Percentiles rank a stretch among this genome's conserved stretches.
These are phyloP conservation scores for Ampelocalamus luodianensis DNA, from an alignment of 176 grass and related monocot genomes.

Conservation along the genomic window DNA sequence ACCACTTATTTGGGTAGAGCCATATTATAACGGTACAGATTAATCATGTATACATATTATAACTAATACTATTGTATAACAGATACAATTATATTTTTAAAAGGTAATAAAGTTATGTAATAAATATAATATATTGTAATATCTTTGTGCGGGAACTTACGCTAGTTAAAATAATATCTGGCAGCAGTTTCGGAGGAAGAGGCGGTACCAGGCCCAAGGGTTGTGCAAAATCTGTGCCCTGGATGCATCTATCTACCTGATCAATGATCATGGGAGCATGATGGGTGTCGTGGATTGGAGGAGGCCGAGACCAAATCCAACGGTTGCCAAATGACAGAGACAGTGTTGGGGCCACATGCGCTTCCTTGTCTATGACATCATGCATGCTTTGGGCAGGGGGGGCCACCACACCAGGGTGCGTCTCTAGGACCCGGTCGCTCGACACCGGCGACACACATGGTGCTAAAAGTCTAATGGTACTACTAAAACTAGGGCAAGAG, in stretches of 20 bases:
- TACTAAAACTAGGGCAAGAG: neutral
- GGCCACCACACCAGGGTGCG: neutral
- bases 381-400: neutral
- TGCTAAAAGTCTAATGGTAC: neutral
- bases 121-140: too few relatives aligned
- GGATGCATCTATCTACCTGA: neutral
- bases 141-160: too few relatives aligned
- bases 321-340: slow-evolving; percentile 26
- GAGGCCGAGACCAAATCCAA: slow-evolving; percentile 13
- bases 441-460: neutral
- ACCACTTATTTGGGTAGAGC: too few relatives aligned
- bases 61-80: too few relatives aligned
- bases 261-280: slow-evolving; percentile 48
- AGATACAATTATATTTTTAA: too few relatives aligned
- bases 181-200: too few relatives aligned
- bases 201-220: neutral
- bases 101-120: too few relatives aligned
- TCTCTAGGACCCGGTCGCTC: too few relatives aligned
- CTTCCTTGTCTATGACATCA: slow-evolving; percentile 31
- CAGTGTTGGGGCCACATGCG: neutral
- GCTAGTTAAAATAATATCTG: too few relatives aligned
- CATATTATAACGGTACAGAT: too few relatives aligned
- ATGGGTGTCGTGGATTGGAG: slow-evolving; percentile 18
- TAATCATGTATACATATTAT: too few relatives aligned
- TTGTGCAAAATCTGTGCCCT: slow-evolving; percentile 4